Evolutionary conservation across 2,329 filamentous ascomycete genomes (phyloP).

Genomic region (Clonostachys rhizophaga): DNA sequence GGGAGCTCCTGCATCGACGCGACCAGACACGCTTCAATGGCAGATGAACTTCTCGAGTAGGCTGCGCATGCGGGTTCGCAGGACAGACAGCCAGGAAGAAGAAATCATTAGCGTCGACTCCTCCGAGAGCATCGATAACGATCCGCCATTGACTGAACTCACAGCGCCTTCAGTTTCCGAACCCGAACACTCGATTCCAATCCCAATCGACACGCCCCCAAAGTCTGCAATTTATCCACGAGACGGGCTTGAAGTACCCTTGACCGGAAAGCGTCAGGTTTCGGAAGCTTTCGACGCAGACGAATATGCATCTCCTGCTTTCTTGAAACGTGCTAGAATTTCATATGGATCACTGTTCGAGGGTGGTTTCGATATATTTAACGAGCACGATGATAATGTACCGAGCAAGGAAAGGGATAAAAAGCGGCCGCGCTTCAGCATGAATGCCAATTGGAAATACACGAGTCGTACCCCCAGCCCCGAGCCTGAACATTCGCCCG

Average conservation of each 20-base stretch:
- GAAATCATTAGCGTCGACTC: slow-evolving; percentile 48
- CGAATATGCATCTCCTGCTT: slow-evolving; percentile 74
- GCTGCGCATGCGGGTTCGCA: slow-evolving; percentile 36
- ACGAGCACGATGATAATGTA: slow-evolving; percentile 52
- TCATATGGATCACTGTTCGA: slow-evolving; percentile 67
- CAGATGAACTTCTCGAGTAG: slow-evolving; percentile 50
- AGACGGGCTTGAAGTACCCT: background rate
- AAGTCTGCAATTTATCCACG: background rate
- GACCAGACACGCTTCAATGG: slow-evolving; percentile 49
- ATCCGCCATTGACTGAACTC: slow-evolving; percentile 8
- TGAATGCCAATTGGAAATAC: slow-evolving; percentile 70
- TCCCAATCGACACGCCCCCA: background rate
- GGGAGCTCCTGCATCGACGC: background rate
- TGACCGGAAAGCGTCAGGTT: slow-evolving; percentile 24
- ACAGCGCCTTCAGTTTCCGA: slow-evolving; percentile 3
- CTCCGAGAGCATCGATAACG: slow-evolving; percentile 36
- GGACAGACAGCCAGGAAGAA: slow-evolving; percentile 37
- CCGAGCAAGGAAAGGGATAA: slow-evolving; percentile 21
- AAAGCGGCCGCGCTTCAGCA: slow-evolving; percentile 58
- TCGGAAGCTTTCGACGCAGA: slow-evolving; percentile 30
- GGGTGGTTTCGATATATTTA: slow-evolving; percentile 61
- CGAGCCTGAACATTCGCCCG: slow-evolving; percentile 35
- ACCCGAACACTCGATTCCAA: background rate
- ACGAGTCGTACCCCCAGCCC: slow-evolving; percentile 68
- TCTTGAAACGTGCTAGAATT: slow-evolving; percentile 65